These are phyloP conservation scores for Balansia obtecta DNA, from an alignment of 2,329 filamentous ascomycete genomes.

Conservation along the genomic window DNA sequence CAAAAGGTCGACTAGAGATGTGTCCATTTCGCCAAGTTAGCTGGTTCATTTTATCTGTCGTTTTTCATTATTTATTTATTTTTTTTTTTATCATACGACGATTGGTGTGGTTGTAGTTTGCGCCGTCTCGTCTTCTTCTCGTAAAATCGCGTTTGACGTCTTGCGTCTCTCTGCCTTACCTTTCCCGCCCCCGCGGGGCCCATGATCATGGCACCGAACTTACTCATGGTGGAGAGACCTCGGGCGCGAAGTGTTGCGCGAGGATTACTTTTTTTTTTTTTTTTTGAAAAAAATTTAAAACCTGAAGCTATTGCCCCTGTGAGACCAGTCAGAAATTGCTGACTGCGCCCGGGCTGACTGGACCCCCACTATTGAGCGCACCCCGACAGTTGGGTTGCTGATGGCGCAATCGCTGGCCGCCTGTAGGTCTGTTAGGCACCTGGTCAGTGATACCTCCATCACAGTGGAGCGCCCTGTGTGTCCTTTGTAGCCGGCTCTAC, in stretches of 20 bases:
- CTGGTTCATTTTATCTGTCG: neutral
- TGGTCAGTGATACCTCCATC: slow-evolving; percentile 2
- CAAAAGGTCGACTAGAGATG: slow-evolving; percentile 72
- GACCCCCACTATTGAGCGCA: too few relatives aligned
- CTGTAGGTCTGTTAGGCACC: neutral
- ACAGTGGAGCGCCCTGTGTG: too few relatives aligned
- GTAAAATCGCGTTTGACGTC: neutral
- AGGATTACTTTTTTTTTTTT: too few relatives aligned
- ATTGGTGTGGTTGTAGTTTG: neutral
- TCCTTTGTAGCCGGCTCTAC: neutral
- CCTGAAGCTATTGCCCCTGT: too few relatives aligned
- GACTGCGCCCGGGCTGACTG: too few relatives aligned
- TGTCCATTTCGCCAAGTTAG: neutral
- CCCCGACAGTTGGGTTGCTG: too few relatives aligned
- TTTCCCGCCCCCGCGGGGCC: slow-evolving; percentile 93
- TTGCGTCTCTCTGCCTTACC: slow-evolving; percentile 29
- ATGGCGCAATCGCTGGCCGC: neutral
- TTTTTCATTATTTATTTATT: too few relatives aligned
- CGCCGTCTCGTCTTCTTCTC: neutral
- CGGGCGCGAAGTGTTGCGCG: neutral
- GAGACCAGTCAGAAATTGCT: too few relatives aligned
- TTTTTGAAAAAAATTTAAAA: too few relatives aligned
- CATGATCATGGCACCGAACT: slow-evolving; percentile 91
- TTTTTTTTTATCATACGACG: neutral
- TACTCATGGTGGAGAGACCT: slow-evolving; percentile 55